phyloP scores from a whole-genome alignment of 2,329 filamentous ascomycete species.

The Xylariaceae sp. region DNA sequence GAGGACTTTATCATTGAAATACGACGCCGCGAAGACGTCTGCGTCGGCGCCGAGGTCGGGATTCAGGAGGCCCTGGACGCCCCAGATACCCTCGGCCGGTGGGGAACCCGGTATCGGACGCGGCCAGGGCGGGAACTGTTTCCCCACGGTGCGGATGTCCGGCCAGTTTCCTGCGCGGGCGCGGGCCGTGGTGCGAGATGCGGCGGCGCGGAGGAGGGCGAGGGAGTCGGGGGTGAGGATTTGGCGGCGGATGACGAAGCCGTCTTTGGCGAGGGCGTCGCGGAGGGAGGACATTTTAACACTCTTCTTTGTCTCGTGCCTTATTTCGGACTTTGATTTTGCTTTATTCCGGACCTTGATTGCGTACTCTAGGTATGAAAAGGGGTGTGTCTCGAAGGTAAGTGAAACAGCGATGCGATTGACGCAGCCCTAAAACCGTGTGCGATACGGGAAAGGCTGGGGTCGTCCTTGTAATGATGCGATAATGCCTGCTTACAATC shows the following conservation, averaged over 20 bases:
- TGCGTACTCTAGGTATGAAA: no score
- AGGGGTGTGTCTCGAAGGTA: no score
- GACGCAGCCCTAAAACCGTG: no score
- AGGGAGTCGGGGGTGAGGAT: constrained; percentile 56
- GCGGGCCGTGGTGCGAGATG: constrained; percentile 43
- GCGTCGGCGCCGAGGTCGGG: constrained; percentile 58
- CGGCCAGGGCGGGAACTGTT: constrained; percentile 86
- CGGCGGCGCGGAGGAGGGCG: constrained; percentile 53
- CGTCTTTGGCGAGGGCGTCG: constrained; percentile 44
- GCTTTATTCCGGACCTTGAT: background rate
- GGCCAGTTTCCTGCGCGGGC: constrained; percentile 73
- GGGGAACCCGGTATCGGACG: constrained; percentile 40
- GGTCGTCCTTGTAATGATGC: no score
- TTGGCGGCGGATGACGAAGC: constrained; percentile 68
- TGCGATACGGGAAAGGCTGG: no score
- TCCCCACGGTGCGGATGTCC: constrained; percentile 74
- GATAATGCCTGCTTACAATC: no score
- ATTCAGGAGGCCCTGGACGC: constrained; percentile 79
- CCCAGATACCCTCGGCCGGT: constrained; percentile 67
- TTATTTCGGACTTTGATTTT: background rate
- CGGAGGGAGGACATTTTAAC: constrained; percentile 11
- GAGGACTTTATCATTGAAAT: constrained; percentile 65
- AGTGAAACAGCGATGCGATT: no score
- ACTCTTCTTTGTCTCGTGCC: background rate
- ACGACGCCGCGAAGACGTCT: constrained; percentile 58